Evolutionary conservation across 148 eudicot species (phyloP), one percentile per base, ranked within the genome.

Genomic region (Nepenthes gracilis): DNA sequence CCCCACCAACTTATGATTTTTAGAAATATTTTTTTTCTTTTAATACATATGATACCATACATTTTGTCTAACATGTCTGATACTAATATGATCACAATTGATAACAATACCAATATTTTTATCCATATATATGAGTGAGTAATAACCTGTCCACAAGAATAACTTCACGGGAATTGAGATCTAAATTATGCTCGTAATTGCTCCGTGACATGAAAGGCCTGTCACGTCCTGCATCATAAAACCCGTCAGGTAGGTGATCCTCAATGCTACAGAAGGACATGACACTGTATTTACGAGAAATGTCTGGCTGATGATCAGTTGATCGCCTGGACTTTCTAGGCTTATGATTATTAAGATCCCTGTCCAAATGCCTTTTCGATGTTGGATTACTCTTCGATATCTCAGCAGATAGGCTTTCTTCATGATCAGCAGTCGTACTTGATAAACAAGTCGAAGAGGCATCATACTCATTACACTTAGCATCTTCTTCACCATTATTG

Each of bases 161-260:
- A 36, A 93, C 95, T 77, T 93, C 98, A 65, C 98, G 98, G 1
- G 96, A 82, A 68, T 77, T 71, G 36, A 81, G 70, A 57, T 82
- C 81, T 60, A 80, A 67, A 59, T 47, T 77, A 63, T 77, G 70
- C 72, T 88, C 95, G 68, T 93, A 88, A 49, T 70, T 78, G 55
- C 55, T 54, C n/a, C 88, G 78, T 14, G 87, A 74, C 89, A 82
- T 75, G 62, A 93, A 93, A 37, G 98, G 98, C 12, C 96, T 84
- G 75, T 88, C 94, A 47, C 98, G 80, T 34, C 98, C 98, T n/a
- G 96, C 98, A 78, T 93, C 98, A 84, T 84, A 93, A 71, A 93
- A 93, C 23, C 98, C 98, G 77, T 93, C 98, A 34, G 88, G 81
- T 48, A 93, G 72, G 77, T 63, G 67, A 68, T 93, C 98, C 54